Evolutionary conservation across 2,329 filamentous ascomycete genomes (phyloP).

Genomic region (Xylaria multiplex): DNA sequence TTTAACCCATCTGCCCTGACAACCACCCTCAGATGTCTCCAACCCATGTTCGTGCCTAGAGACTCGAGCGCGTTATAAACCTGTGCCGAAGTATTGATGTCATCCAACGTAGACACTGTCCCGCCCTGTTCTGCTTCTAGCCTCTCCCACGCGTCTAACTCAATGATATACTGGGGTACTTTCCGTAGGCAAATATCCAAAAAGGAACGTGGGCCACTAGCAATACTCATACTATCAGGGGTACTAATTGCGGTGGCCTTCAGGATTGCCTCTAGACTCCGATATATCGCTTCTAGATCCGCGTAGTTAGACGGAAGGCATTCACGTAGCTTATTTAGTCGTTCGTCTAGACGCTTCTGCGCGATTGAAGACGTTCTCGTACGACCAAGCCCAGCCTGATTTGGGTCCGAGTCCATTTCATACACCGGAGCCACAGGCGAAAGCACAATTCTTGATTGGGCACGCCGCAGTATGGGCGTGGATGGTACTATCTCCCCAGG

Average conservation of each 20-base stretch:
- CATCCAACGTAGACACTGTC: slow-evolving; percentile 50
- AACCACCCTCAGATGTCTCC: slow-evolving; percentile 57
- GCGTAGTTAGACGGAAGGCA: slow-evolving; percentile 46
- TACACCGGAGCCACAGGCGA: slow-evolving; percentile 36
- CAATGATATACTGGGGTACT: slow-evolving; percentile 59
- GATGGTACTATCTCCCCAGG: slow-evolving; percentile 44
- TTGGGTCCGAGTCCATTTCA: slow-evolving; percentile 9
- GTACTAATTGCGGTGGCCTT: slow-evolving; percentile 50
- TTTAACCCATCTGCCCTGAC: slow-evolving; percentile 59
- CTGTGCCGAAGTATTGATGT: slow-evolving; percentile 54
- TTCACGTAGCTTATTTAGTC: slow-evolving; percentile 51
- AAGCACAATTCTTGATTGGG: slow-evolving; percentile 42
- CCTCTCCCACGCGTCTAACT: slow-evolving; percentile 56
- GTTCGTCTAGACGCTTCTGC: slow-evolving; percentile 47
- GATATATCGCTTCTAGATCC: slow-evolving; percentile 58
- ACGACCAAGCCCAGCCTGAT: slow-evolving; percentile 22
- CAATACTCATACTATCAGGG: slow-evolving; percentile 21
- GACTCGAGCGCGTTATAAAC: slow-evolving; percentile 62
- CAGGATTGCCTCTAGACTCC: slow-evolving; percentile 57
- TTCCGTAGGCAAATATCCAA: slow-evolving; percentile 60
- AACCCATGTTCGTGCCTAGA: slow-evolving; percentile 56
- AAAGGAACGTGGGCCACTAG: slow-evolving; percentile 54
- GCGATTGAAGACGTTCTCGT: slow-evolving; percentile 25
- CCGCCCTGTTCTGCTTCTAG: slow-evolving; percentile 53
- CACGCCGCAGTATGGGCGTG: slow-evolving; percentile 47